Evolutionary conservation across 2,329 filamentous ascomycete species (phyloP).

Genomic region (Pyricularia sp.): DNA sequence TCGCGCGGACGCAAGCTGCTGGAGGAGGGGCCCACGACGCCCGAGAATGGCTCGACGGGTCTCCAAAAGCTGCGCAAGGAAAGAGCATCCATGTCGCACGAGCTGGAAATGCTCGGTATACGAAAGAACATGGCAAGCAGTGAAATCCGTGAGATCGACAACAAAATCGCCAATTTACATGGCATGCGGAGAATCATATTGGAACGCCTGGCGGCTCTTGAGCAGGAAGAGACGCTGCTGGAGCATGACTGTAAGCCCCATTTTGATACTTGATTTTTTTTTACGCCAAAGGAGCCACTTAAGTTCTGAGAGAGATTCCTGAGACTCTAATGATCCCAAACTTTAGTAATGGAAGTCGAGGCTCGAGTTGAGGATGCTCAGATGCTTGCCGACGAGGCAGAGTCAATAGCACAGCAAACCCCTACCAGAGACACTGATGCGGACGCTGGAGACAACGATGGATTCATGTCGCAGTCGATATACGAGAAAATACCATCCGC

Average conservation of each 20-base stretch:
- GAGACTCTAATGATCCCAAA: background rate
- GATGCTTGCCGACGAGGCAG: constrained; percentile 43
- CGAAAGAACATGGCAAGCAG: constrained; percentile 96
- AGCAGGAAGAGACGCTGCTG: constrained; percentile 79
- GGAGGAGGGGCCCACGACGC: constrained; percentile 38
- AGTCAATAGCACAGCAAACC: constrained; percentile 38
- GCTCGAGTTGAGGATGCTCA: constrained; percentile 48
- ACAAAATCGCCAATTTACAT: constrained; percentile 85
- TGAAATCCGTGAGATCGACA: constrained; percentile 93
- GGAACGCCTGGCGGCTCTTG: constrained; percentile 70
- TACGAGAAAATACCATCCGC: constrained; percentile 74
- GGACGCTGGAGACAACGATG: constrained; percentile 33
- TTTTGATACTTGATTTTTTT: constrained; percentile 17
- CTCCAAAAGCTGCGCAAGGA: constrained; percentile 68
- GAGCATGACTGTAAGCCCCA: constrained; percentile 65
- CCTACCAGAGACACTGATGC: constrained; percentile 40
- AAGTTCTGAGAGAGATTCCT: background rate
- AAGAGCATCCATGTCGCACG: constrained; percentile 65
- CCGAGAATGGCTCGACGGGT: constrained; percentile 45
- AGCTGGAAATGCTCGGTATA: constrained; percentile 80
- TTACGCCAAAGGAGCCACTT: background rate
- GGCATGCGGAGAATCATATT: constrained; percentile 88
- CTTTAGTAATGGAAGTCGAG: constrained; percentile 49
- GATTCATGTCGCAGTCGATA: constrained; percentile 95
- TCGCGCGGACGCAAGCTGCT: constrained; percentile 68